Conservation (phyloP, 192 early-diverging fungal species). For the Podila minutissima region DNA sequence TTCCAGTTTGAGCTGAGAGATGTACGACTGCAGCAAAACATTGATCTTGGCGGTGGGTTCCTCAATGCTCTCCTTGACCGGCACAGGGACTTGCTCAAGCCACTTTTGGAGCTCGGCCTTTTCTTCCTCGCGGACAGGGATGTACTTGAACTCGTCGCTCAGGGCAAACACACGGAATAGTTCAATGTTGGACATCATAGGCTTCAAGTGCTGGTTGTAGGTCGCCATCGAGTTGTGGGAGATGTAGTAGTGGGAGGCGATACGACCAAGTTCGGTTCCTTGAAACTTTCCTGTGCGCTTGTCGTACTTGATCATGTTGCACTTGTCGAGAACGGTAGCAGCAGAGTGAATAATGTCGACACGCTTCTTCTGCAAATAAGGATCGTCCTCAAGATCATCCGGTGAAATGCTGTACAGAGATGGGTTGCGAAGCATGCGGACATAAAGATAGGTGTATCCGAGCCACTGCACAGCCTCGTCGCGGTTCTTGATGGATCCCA, state of each 20-base stretch:
- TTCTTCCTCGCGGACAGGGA: constrained; percentile 95
- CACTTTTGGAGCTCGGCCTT: constrained; percentile 90
- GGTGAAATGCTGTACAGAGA: constrained; percentile 80
- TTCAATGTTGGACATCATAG: constrained; percentile 91
- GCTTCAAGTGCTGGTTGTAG: constrained; percentile 94
- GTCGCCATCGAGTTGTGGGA: constrained; percentile 90
- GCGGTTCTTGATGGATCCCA: constrained; percentile 90
- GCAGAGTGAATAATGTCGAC: constrained; percentile 92
- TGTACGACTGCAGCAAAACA: constrained; percentile 93
- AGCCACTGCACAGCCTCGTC: constrained; percentile 97
- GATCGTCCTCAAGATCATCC: constrained; percentile 81
- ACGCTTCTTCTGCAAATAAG: constrained; percentile 84
- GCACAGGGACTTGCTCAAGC: constrained; percentile 93
- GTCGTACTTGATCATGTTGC: constrained; percentile 95
- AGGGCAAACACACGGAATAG: constrained; percentile 90
- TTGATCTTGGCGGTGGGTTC: constrained; percentile 94
- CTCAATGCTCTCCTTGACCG: constrained; percentile 93
- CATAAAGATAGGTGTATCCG: constrained; percentile 94
- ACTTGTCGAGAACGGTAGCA: constrained; percentile 86
- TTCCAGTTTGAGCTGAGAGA: constrained; percentile 92
- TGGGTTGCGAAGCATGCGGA: constrained; percentile 95
- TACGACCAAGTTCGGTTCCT: constrained; percentile 92
- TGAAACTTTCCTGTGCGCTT: constrained; percentile 88
- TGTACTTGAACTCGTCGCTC: constrained; percentile 92
- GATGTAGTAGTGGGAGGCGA: constrained; percentile 98